Conservation (phyloP, 1,139 yeast species). For the Blastobotrys proliferans region DNA sequence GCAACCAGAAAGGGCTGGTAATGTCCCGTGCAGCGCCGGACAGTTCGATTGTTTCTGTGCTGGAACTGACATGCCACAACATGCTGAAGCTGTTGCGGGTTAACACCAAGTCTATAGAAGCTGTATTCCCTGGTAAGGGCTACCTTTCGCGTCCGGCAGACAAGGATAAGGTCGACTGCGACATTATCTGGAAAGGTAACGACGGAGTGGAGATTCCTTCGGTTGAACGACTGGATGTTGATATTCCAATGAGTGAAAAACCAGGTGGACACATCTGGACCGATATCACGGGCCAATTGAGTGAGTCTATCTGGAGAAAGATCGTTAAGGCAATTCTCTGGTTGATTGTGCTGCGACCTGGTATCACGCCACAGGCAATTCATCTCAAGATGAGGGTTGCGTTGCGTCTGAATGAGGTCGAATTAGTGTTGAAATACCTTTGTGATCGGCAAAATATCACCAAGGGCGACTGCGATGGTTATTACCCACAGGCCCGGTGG, state of each 20-base stretch:
- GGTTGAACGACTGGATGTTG: conserved; percentile 19
- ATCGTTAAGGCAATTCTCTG: conserved; percentile 53
- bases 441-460: conserved; percentile 40
- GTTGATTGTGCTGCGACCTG: conserved; percentile 50
- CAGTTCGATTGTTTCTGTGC: conserved; percentile 53
- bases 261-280: conserved; percentile 75
- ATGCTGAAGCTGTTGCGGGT: conserved; percentile 46
- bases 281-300: conserved; percentile 58
- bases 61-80: conserved; percentile 43
- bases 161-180: conserved; percentile 59
- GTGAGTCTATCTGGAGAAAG: conserved; percentile 56
- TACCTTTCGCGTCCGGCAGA: conserved; percentile 63
- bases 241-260: conserved; percentile 49
- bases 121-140: conserved; percentile 41
- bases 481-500: conserved; percentile 53
- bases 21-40: conserved; percentile 56
- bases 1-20: conserved; percentile 48
- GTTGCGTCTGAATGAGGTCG: conserved; percentile 48
- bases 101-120: conserved; percentile 36
- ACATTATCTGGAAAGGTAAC: conserved; percentile 38
- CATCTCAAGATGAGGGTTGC: conserved; percentile 41
- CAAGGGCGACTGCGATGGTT: conserved; percentile 44
- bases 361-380: conserved; percentile 43
- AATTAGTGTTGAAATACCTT: conserved; percentile 57
- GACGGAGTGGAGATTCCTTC: conserved; percentile 10